phyloP scores from a whole-genome alignment of 306 rosid genomes.

The Ormosia semicastrata region DNA sequence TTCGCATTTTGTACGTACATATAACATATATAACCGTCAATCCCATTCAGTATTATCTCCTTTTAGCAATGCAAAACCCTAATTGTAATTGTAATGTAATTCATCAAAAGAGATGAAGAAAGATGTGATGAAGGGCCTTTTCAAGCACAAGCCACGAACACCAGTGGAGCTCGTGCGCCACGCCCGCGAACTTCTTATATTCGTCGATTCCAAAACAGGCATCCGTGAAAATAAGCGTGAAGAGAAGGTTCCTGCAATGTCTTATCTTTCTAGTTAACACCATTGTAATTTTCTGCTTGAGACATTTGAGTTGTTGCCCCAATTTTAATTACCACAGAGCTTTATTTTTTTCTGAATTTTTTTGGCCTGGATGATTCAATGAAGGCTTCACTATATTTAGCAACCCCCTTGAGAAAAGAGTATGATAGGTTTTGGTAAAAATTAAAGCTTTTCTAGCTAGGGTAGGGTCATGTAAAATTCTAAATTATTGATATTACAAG shows the following conservation, averaged over 20 bases:
- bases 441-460: no score
- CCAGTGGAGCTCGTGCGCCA: constrained; percentile 51
- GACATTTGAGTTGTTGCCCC: no score
- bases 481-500: not conserved
- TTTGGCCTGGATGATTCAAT: no score
- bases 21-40: not conserved
- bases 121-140: constrained; percentile 36
- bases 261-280: not conserved
- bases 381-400: no score
- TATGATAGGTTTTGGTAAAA: no score
- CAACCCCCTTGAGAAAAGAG: no score
- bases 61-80: constrained; percentile 23
- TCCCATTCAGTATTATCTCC: no score
- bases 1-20: not conserved
- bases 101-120: not conserved
- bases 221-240: constrained; percentile 44
- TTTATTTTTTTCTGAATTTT: no score
- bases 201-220: constrained; percentile 19
- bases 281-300: no score
- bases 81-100: not conserved
- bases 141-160: constrained; percentile 43
- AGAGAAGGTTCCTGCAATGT: constrained; percentile 43
- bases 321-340: no score
- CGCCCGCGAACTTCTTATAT: constrained; percentile 38
- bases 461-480: no score